Evolutionary conservation across 139 green algal genomes (phyloP).

Genomic region (Nannochloris sp.): DNA sequence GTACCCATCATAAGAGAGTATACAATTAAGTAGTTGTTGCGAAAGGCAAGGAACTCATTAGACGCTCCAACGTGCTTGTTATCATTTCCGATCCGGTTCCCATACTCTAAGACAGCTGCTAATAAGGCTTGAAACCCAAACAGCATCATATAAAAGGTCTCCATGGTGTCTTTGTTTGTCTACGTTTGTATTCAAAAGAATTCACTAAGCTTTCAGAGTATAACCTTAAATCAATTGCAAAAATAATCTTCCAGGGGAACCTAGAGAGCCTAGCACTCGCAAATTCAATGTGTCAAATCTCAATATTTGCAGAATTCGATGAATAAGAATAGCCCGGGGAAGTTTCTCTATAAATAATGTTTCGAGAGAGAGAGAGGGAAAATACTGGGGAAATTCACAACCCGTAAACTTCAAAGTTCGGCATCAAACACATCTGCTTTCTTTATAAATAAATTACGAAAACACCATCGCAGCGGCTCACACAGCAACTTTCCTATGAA

Average conservation of each 20-base stretch:
- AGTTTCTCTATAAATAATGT: no score
- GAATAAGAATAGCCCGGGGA: no score
- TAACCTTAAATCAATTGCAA: neutral
- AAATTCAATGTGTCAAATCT: no score
- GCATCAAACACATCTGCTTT: no score
- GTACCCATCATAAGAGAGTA: slow-evolving; percentile 95
- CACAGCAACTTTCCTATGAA: no score
- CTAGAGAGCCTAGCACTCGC: no score
- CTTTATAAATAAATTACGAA: no score
- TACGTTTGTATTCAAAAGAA: neutral
- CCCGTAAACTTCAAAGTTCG: no score
- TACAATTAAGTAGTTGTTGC: slow-evolving; percentile 91
- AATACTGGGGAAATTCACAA: no score
- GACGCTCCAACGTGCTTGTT: neutral
- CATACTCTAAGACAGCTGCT: slow-evolving; percentile 40
- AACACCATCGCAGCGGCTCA: no score
- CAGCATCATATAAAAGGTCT: slow-evolving; percentile 39
- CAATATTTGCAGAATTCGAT: no score
- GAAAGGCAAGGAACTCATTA: slow-evolving; percentile 71
- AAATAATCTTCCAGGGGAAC: neutral
- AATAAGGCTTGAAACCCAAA: slow-evolving; percentile 24
- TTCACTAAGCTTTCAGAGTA: neutral
- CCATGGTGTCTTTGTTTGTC: slow-evolving; percentile 23
- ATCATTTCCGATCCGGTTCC: slow-evolving; percentile 16
- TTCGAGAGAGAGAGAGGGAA: no score